Evolutionary conservation across 768 basidiomycete species (phyloP).

Genomic region (Epithele typhae): DNA sequence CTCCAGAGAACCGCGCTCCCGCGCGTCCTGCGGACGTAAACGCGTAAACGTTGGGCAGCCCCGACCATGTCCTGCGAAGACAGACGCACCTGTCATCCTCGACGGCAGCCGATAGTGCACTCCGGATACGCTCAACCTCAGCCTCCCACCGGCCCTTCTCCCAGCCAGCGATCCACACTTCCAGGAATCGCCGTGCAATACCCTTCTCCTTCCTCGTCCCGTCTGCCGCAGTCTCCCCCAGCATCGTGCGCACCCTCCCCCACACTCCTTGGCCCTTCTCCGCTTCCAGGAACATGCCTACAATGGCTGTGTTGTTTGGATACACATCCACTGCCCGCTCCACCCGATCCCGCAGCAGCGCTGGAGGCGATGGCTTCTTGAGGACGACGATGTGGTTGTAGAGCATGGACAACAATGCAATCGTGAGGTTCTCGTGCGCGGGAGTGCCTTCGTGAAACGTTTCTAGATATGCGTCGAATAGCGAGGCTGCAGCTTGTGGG

Average conservation of each 20-base stretch:
- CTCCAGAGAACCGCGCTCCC: constrained; percentile 68
- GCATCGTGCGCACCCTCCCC: constrained; percentile 59
- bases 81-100: constrained; percentile 57
- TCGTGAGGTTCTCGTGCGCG: constrained; percentile 51
- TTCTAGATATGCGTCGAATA: constrained; percentile 32
- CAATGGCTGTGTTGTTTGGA: constrained; percentile 65
- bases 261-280: constrained; percentile 75
- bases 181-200: constrained; percentile 53
- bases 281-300: constrained; percentile 72
- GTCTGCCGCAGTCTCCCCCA: constrained; percentile 40
- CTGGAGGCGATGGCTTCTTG: constrained; percentile 54
- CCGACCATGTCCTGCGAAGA: background rate
- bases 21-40: constrained; percentile 49
- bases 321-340: constrained; percentile 52
- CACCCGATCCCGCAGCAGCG: constrained; percentile 52
- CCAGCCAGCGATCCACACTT: constrained; percentile 82
- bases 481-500: constrained; percentile 34
- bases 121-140: constrained; percentile 69
- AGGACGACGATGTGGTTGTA: constrained; percentile 55
- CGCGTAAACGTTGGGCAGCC: background rate
- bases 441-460: constrained; percentile 14
- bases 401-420: constrained; percentile 53
- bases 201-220: constrained; percentile 45
- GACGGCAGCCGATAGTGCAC: constrained; percentile 55
- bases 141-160: constrained; percentile 65